A percentile compares a stretch with the other conserved stretches of the same genome.
Evolutionary conservation across 495 filamentous ascomycete genomes (phyloP).

Genomic region (Talaromyces trachyspermus): DNA sequence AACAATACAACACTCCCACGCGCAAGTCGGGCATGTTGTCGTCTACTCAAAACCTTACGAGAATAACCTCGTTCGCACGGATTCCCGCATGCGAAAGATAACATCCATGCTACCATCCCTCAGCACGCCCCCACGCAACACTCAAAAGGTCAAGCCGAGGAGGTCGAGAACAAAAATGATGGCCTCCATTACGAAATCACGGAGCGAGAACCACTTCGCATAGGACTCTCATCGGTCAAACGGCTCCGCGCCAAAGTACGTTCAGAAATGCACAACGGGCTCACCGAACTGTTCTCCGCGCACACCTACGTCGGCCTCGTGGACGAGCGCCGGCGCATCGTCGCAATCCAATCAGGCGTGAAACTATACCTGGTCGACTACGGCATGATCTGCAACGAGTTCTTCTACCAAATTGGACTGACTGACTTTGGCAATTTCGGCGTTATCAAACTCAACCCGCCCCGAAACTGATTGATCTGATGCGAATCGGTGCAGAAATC

Average conservation of each 20-base stretch:
- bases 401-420: conserved; percentile 94
- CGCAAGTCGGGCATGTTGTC: conserved; percentile 27
- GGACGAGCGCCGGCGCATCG: conserved; percentile 78
- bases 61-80: conserved; percentile 84
- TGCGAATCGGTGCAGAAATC: conserved; percentile 63
- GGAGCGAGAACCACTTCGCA: conserved; percentile 58
- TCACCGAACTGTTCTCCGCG: conserved; percentile 81
- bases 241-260: conserved; percentile 74
- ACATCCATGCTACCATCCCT: conserved; percentile 69
- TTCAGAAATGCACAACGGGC: conserved; percentile 75
- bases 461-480: conserved; percentile 64
- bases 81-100: conserved; percentile 86
- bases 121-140: conserved; percentile 10
- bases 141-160: conserved; percentile 10
- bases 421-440: conserved; percentile 98
- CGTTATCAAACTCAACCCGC: conserved; percentile 67
- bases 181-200: conserved; percentile 62
- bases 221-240: conserved; percentile 73
- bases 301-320: conserved; percentile 94
- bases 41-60: conserved; percentile 60
- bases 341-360: conserved; percentile 86
- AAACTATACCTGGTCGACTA: conserved; percentile 95
- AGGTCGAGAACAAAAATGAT: conserved; percentile 20
- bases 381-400: conserved; percentile 76
- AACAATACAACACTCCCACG: background rate